Percentiles rank a stretch among this genome's conserved stretches.
Conservation (phyloP, 2,329 filamentous ascomycete species). For the Xylariales sp. region DNA sequence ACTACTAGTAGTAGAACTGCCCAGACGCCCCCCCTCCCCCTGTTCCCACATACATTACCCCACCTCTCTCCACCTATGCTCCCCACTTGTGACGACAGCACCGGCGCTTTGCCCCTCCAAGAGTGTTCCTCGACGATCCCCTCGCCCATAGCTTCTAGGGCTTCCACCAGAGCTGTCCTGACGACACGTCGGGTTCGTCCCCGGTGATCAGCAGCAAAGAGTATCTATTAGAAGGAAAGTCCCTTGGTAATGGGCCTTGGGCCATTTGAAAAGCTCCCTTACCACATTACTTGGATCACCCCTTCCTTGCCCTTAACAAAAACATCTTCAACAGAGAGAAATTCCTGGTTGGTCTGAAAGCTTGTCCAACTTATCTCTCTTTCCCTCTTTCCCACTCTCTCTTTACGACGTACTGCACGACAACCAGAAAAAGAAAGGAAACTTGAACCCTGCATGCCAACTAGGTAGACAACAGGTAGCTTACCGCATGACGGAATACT, state of each 20-base stretch:
- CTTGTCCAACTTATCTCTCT: conserved; percentile 7
- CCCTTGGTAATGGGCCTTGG: conserved; percentile 4
- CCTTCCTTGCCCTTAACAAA: background rate
- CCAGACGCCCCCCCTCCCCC: background rate
- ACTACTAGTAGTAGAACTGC: background rate
- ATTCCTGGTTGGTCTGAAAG: conserved; percentile 9
- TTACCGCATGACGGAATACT: conserved; percentile 16
- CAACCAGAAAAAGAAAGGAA: conserved; percentile 12
- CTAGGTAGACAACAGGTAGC: conserved; percentile 3
- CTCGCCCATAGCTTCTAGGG: conserved; percentile 17
- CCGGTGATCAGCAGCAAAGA: conserved; percentile 5
- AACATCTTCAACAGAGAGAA: conserved; percentile 7
- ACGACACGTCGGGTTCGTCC: background rate
- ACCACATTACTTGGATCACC: conserved; percentile 10
- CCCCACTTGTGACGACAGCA: conserved; percentile 35
- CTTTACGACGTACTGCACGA: no score
- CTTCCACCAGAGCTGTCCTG: conserved; percentile 1
- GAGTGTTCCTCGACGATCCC: conserved; percentile 27
- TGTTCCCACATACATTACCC: conserved; percentile 23
- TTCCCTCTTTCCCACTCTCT: background rate
- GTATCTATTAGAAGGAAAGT: background rate
- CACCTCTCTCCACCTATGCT: conserved; percentile 30
- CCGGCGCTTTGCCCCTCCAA: conserved; percentile 34
- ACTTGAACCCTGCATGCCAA: conserved; percentile 24
- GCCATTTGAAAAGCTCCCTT: conserved; percentile 8